Percentiles rank a stretch among this genome's conserved stretches.
These are phyloP conservation scores for Hyaloperonospora brassicae DNA, from an alignment of 352 stramenopile genomes.

Conservation along the genomic window DNA sequence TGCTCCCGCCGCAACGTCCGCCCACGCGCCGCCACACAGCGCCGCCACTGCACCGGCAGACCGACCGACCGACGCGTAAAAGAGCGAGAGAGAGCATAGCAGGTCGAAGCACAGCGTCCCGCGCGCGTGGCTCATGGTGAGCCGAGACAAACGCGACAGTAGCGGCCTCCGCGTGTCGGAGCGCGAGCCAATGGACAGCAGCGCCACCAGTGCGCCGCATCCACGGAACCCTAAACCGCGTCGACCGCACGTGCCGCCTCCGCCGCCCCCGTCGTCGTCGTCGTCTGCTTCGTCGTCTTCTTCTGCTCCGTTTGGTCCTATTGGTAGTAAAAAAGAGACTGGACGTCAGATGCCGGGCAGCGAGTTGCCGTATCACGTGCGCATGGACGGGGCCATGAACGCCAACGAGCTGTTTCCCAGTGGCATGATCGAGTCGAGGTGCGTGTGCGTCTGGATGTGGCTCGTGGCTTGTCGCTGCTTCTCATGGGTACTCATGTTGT, in stretches of 20 bases:
- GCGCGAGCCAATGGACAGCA: constrained; percentile 26
- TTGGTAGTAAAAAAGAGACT: constrained; percentile 13
- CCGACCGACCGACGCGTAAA: too few species aligned
- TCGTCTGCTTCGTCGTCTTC: too few species aligned
- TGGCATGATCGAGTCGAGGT: constrained; percentile 28
- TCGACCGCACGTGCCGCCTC: constrained; percentile 19
- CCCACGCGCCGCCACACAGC: too few species aligned
- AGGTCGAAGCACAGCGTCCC: too few species aligned
- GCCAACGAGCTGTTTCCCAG: constrained; percentile 18
- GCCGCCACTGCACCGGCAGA: too few species aligned
- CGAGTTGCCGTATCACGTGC: constrained; percentile 19
- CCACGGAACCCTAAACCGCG: constrained; percentile 8
- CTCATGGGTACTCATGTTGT: too few species aligned
- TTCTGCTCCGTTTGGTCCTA: constrained; percentile 9
- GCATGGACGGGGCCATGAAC: constrained; percentile 22
- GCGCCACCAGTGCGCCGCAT: constrained; percentile 3
- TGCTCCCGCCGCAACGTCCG: too few species aligned
- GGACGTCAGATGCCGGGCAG: constrained; percentile 13
- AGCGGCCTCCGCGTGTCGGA: constrained; percentile 21
- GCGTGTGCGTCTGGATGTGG: too few species aligned
- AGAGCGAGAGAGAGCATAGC: too few species aligned
- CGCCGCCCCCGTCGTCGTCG: too few species aligned
- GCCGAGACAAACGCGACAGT: constrained; percentile 16
- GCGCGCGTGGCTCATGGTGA: constrained; percentile 22
- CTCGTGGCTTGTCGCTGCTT: too few species aligned